These are phyloP conservation scores for Coemansia aciculifera DNA, from an alignment of 192 early-diverging fungal species.

Conservation along the genomic window DNA sequence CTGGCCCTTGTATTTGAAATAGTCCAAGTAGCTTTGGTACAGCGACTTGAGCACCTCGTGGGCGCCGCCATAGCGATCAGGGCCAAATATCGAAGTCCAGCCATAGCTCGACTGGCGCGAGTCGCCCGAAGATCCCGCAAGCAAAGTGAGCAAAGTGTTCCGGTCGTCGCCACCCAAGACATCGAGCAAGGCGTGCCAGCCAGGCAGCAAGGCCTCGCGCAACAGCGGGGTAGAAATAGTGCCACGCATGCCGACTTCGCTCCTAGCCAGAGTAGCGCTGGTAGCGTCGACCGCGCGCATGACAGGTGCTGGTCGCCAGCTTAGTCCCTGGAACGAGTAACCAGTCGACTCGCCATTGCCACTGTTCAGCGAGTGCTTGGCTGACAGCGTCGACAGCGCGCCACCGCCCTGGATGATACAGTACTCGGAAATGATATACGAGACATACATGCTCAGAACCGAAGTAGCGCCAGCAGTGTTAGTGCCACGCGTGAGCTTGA, in stretches of 20 bases:
- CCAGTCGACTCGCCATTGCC: background rate
- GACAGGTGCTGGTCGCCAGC: slow-evolving; percentile 35
- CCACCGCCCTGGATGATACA: slow-evolving; percentile 50
- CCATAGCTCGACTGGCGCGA: slow-evolving; percentile 3
- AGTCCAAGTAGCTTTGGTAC: slow-evolving; percentile 44
- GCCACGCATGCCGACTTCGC: slow-evolving; percentile 4
- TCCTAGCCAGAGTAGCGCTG: background rate
- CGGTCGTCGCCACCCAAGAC: slow-evolving; percentile 29
- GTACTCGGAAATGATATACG: slow-evolving; percentile 48
- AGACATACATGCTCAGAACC: slow-evolving; percentile 28
- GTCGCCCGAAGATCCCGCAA: slow-evolving; percentile 23
- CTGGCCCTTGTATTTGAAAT: slow-evolving; percentile 49
- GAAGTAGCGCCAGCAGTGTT: slow-evolving; percentile 31
- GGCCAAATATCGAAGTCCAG: slow-evolving; percentile 40
- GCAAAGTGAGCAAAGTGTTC: slow-evolving; percentile 21
- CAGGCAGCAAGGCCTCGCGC: slow-evolving; percentile 45
- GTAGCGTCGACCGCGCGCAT: background rate
- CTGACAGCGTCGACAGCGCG: background rate
- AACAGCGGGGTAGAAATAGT: slow-evolving; percentile 28
- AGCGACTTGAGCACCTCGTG: slow-evolving; percentile 46
- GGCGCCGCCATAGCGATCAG: slow-evolving; percentile 41
- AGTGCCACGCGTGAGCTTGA: slow-evolving; percentile 43
- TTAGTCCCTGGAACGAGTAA: slow-evolving; percentile 27
- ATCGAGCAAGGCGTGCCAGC: slow-evolving; percentile 47
- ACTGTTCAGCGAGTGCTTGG: background rate